Evolutionary conservation across 1,284 basidiomycete genomes (phyloP).

Genomic region (Ustilago shanxiensis): DNA sequence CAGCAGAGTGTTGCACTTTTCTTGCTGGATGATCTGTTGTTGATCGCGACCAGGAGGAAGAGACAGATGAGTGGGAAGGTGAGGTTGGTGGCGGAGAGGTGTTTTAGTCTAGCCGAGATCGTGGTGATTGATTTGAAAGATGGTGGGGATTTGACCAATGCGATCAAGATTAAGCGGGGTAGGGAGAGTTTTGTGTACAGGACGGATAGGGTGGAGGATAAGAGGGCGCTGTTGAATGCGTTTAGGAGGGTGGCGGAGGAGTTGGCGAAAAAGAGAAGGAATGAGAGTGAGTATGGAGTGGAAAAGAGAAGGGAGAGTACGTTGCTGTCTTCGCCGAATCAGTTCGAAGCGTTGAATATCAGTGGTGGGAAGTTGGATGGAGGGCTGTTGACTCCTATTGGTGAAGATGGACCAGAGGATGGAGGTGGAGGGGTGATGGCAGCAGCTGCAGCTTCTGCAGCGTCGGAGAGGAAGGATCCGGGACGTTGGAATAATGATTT

Average conservation of each 20-base stretch:
- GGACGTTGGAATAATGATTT: slow-evolving; percentile 87
- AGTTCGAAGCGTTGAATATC: slow-evolving; percentile 10
- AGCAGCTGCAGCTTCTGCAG: slow-evolving; percentile 43
- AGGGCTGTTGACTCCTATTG: slow-evolving; percentile 26
- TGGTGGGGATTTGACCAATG: slow-evolving; percentile 89
- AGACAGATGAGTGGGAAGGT: slow-evolving; percentile 72
- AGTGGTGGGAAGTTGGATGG: background rate
- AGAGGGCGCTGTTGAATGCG: slow-evolving; percentile 84
- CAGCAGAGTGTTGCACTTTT: slow-evolving; percentile 89
- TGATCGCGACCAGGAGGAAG: slow-evolving; percentile 79
- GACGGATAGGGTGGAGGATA: slow-evolving; percentile 83
- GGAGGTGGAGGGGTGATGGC: slow-evolving; percentile 25
- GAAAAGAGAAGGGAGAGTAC: slow-evolving; percentile 49
- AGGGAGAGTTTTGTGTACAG: slow-evolving; percentile 95
- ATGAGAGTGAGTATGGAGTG: slow-evolving; percentile 79
- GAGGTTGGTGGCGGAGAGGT: slow-evolving; percentile 86
- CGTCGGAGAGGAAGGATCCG: slow-evolving; percentile 63
- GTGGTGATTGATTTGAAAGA: slow-evolving; percentile 95
- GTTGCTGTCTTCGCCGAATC: slow-evolving; percentile 28
- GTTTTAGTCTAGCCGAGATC: slow-evolving; percentile 92
- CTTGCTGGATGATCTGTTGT: slow-evolving; percentile 88
- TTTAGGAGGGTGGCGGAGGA: slow-evolving; percentile 94
- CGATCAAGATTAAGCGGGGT: slow-evolving; percentile 92
- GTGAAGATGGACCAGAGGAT: slow-evolving; percentile 20
- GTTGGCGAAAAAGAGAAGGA: slow-evolving; percentile 84